Evolutionary conservation across 2,329 filamentous ascomycete genomes (phyloP).

Genomic region (Sphaerulina vaccinii): DNA sequence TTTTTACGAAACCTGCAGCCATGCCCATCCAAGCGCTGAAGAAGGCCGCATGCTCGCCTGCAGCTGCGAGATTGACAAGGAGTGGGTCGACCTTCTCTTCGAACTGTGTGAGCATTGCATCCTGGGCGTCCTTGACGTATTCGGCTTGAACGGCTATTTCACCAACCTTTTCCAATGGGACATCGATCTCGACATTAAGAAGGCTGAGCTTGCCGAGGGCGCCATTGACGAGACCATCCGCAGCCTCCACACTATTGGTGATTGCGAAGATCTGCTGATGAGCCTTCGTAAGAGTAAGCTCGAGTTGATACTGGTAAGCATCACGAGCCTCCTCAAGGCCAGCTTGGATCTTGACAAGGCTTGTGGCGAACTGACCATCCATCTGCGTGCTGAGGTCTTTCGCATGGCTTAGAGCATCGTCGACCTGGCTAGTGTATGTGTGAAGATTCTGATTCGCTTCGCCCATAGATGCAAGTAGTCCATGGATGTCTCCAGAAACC

Average conservation of each 20-base stretch:
- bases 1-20: not conserved
- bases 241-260: slow-evolving; percentile 6
- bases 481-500: slow-evolving; percentile 6
- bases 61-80: not conserved
- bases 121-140: not conserved
- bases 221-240: not conserved
- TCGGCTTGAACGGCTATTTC: slow-evolving; percentile 4
- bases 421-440: slow-evolving; percentile 3
- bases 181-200: slow-evolving; percentile 4
- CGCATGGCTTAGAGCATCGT: slow-evolving; percentile 3
- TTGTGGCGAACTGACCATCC: not conserved
- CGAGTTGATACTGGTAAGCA: slow-evolving; percentile 2
- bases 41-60: not conserved
- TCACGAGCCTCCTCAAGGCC: slow-evolving; percentile 2
- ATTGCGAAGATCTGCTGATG: not conserved
- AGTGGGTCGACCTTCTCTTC: not conserved
- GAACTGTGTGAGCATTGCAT: not conserved
- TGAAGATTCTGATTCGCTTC: slow-evolving; percentile 2
- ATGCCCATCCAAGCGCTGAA: not conserved
- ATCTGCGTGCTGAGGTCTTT: slow-evolving; percentile 1
- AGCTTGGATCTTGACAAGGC: not conserved
- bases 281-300: slow-evolving; percentile 7
- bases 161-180: slow-evolving; percentile 3
- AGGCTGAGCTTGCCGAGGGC: slow-evolving; percentile 1
- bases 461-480: not conserved